Evolutionary conservation across 1,139 yeast genomes (phyloP).

Genomic region (Trichomonascaceae sp.): DNA sequence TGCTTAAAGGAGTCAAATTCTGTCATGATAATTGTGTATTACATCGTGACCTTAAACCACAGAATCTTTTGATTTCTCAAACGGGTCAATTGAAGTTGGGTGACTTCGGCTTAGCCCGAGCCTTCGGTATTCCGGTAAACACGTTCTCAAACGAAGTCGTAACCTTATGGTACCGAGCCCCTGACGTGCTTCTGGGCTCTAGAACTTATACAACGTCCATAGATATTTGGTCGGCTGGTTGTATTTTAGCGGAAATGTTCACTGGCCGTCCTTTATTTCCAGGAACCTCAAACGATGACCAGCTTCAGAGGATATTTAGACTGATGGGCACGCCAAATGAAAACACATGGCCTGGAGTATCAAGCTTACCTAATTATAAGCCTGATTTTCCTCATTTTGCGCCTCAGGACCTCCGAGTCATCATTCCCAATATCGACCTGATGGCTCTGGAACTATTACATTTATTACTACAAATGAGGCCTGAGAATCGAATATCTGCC

Average conservation of each 20-base stretch:
- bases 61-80: slow-evolving; percentile 76
- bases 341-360: slow-evolving; percentile 91
- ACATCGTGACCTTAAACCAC: slow-evolving; percentile 95
- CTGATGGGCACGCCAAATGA: slow-evolving; percentile 97
- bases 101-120: slow-evolving; percentile 97
- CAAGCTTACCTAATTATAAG: slow-evolving; percentile 78
- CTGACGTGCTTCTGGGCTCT: slow-evolving; percentile 92
- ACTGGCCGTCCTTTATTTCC: slow-evolving; percentile 97
- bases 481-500: slow-evolving; percentile 86
- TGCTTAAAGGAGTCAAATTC: slow-evolving; percentile 82
- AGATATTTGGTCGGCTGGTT: slow-evolving; percentile 98
- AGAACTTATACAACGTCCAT: slow-evolving; percentile 93
- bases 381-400: slow-evolving; percentile 70
- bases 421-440: slow-evolving; percentile 72
- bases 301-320: slow-evolving; percentile 78
- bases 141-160: slow-evolving; percentile 97
- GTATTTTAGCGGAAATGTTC: slow-evolving; percentile 96
- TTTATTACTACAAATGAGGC: slow-evolving; percentile 80
- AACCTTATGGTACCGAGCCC: slow-evolving; percentile 97
- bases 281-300: slow-evolving; percentile 95
- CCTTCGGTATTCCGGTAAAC: slow-evolving; percentile 96
- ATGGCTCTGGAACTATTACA: slow-evolving; percentile 74
- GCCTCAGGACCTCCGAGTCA: slow-evolving; percentile 74
- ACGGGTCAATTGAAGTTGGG: slow-evolving; percentile 91
- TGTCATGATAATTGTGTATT: slow-evolving; percentile 93